phyloP scores from a whole-genome alignment of 2,329 filamentous ascomycete genomes.

The Ilyonectria mors-panacis region DNA sequence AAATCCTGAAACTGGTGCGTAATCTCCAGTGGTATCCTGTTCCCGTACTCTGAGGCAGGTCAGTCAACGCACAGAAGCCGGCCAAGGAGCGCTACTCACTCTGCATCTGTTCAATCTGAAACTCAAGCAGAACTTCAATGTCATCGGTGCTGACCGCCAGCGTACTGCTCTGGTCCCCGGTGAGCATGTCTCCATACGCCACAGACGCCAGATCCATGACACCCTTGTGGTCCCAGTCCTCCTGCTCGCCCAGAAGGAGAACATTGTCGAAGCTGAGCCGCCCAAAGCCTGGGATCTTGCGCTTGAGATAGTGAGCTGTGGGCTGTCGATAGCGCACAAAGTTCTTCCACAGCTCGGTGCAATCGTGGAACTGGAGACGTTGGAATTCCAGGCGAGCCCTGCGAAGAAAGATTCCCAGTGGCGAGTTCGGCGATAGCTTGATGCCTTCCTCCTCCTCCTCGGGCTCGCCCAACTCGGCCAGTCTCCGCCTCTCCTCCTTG shows the following conservation, averaged over 20 bases:
- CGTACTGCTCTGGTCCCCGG: constrained; percentile 57
- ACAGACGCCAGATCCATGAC: constrained; percentile 63
- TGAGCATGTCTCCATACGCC: constrained; percentile 68
- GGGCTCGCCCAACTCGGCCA: constrained; percentile 62
- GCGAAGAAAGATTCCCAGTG: constrained; percentile 85
- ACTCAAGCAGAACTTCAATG: constrained; percentile 85
- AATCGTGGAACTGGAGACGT: constrained; percentile 84
- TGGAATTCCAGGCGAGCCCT: constrained; percentile 85
- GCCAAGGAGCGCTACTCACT: constrained; percentile 63
- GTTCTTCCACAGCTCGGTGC: constrained; percentile 82
- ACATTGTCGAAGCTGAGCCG: constrained; percentile 71
- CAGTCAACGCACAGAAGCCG: constrained; percentile 18
- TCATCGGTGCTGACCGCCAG: constrained; percentile 81
- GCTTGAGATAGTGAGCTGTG: constrained; percentile 76
- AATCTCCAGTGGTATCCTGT: constrained; percentile 82
- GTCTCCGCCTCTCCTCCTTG: constrained; percentile 71
- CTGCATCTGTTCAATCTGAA: constrained; percentile 90
- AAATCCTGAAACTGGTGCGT: constrained; percentile 79
- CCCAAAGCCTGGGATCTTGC: constrained; percentile 72
- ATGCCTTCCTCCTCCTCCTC: constrained; percentile 68
- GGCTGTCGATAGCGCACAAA: constrained; percentile 87
- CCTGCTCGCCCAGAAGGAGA: constrained; percentile 63
- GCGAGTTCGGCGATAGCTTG: constrained; percentile 79
- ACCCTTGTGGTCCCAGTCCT: constrained; percentile 64
- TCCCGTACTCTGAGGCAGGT: constrained; percentile 74